These are phyloP conservation scores for Plasmodium cynomolgi DNA, from an alignment of 169 alveolate genomes.

Conservation along the genomic window DNA sequence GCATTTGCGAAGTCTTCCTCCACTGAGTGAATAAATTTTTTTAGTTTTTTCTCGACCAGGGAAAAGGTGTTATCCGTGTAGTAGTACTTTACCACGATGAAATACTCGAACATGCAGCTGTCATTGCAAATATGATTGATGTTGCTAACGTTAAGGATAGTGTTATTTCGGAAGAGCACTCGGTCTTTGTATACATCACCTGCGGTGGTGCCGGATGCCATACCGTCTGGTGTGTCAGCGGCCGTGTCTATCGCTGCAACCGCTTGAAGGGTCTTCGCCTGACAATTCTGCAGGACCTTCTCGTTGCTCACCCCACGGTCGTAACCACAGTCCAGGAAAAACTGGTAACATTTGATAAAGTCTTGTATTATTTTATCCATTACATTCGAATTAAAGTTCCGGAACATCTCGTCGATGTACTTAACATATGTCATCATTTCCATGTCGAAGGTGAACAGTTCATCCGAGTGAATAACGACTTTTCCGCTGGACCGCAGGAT, in stretches of 20 bases:
- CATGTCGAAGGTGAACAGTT: constrained; percentile 70
- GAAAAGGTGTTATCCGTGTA: constrained; percentile 66
- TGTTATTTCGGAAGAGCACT: constrained; percentile 45
- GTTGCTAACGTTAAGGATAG: constrained; percentile 48
- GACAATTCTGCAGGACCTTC: neutral
- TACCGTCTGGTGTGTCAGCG: neutral
- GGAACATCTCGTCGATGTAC: constrained; percentile 68
- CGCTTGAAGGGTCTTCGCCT: neutral
- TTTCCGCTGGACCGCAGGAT: constrained; percentile 64
- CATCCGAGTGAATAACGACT: constrained; percentile 61
- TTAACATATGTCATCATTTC: constrained; percentile 42
- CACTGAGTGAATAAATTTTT: constrained; percentile 23
- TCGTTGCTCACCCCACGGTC: neutral
- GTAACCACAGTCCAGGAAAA: constrained; percentile 62
- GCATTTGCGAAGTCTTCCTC: constrained; percentile 8
- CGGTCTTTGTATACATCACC: constrained; percentile 20
- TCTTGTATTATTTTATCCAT: constrained; percentile 64
- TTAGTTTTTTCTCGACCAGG: constrained; percentile 47
- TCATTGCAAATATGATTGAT: constrained; percentile 70
- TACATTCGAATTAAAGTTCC: constrained; percentile 45
- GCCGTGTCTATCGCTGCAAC: neutral
- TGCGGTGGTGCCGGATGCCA: neutral
- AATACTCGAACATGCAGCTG: constrained; percentile 61
- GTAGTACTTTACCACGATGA: constrained; percentile 56
- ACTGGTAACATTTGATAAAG: constrained; percentile 43